phyloP scores from a whole-genome alignment of 805 yeast genomes.

The Barnettozyma salicaria region DNA sequence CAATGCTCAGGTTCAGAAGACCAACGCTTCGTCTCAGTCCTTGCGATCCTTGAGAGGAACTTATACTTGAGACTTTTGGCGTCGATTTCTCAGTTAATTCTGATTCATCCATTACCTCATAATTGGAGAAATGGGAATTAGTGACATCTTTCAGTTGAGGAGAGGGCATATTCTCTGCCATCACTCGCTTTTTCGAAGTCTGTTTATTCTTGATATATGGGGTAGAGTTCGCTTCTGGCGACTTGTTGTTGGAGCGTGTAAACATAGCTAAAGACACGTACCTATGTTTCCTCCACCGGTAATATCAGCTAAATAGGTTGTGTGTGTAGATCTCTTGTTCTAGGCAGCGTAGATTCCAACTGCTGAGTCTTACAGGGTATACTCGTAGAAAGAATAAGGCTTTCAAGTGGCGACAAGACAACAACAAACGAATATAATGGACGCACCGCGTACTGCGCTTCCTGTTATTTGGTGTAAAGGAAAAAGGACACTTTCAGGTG shows the following conservation, averaged over 20 bases:
- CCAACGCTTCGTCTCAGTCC: constrained; percentile 49
- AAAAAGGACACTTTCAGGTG: no score
- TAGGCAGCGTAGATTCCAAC: no score
- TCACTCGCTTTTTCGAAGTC: constrained; percentile 21
- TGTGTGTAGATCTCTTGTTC: no score
- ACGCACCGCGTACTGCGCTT: no score
- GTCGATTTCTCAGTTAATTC: constrained; percentile 15
- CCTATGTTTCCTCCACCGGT: no score
- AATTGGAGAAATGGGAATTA: constrained; percentile 8
- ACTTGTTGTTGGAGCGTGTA: constrained; percentile 15
- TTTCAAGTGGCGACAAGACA: no score
- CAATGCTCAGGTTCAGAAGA: constrained; percentile 42
- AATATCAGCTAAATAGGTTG: no score
- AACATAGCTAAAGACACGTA: no score
- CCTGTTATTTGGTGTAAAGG: no score
- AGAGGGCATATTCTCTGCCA: constrained; percentile 23
- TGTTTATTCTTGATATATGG: neutral
- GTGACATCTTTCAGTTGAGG: constrained; percentile 23
- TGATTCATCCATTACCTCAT: constrained; percentile 8
- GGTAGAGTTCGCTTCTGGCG: constrained; percentile 7
- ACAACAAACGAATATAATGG: no score
- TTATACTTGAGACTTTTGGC: constrained; percentile 18
- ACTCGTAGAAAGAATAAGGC: no score
- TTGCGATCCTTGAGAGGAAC: constrained; percentile 26
- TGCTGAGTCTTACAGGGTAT: no score